phyloP scores from a whole-genome alignment of 2,329 filamentous ascomycete genomes.

The Venturia oleaginea region DNA sequence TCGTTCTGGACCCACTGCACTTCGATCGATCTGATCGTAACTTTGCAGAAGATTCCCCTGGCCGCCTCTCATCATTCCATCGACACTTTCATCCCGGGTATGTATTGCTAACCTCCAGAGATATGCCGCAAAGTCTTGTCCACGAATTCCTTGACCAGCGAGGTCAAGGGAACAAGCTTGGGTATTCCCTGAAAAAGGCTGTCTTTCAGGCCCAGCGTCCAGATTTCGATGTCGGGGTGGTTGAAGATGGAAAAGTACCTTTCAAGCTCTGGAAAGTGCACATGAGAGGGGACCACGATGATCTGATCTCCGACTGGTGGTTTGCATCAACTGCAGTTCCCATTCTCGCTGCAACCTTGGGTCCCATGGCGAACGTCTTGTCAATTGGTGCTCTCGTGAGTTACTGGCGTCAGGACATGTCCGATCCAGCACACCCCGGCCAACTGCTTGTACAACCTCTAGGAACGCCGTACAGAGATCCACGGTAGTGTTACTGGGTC shows the following conservation, averaged over 20 bases:
- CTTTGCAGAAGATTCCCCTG: neutral
- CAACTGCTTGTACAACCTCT: conserved; percentile 40
- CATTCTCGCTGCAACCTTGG: conserved; percentile 10
- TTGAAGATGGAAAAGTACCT: conserved; percentile 8
- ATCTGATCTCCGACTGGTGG: conserved; percentile 15
- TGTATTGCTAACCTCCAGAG: neutral
- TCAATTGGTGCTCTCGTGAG: conserved; percentile 10
- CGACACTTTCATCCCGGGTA: neutral
- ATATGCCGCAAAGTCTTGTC: conserved; percentile 12
- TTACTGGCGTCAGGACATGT: conserved; percentile 8
- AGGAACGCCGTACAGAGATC: conserved; percentile 30
- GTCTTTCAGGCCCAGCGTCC: conserved; percentile 16
- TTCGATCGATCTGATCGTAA: neutral
- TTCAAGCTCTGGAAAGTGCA: conserved; percentile 18
- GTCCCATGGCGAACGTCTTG: conserved; percentile 11
- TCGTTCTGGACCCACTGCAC: neutral
- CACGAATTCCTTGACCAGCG: conserved; percentile 15
- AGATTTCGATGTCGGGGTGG: conserved; percentile 14
- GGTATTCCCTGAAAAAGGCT: conserved; percentile 16
- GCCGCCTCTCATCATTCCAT: neutral
- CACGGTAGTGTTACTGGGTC: conserved; percentile 9
- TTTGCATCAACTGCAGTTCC: conserved; percentile 11
- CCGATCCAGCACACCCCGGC: conserved; percentile 31
- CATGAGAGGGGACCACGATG: conserved; percentile 16
- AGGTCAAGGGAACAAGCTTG: conserved; percentile 13